Evolutionary conservation across 345 rosid genomes (phyloP).

Genomic region (Isatis tinctoria): DNA sequence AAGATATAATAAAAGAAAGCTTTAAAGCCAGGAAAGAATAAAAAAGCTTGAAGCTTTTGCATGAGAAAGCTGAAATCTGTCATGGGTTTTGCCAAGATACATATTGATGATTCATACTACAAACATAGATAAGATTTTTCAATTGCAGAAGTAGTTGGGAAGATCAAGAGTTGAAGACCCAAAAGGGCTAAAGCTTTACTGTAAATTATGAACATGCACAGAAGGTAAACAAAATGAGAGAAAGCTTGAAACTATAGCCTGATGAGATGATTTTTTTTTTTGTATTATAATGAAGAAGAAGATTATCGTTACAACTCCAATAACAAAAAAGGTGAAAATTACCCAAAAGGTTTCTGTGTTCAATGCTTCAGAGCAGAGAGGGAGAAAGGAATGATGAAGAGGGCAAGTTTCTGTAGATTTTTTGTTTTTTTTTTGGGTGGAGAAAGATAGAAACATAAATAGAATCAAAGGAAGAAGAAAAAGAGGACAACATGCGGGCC

Average conservation of each 20-base stretch:
- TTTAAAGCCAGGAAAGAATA: too few relatives aligned
- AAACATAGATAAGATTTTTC: neutral
- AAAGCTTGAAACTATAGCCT: neutral
- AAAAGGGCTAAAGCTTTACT: neutral
- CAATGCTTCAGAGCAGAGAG: neutral
- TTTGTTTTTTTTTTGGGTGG: neutral
- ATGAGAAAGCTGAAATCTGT: neutral
- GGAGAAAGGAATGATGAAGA: neutral
- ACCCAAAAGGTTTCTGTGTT: conserved; percentile 13
- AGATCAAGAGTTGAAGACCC: neutral
- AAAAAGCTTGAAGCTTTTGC: neutral
- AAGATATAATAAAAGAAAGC: neutral
- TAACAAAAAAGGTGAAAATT: neutral
- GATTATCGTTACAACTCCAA: neutral
- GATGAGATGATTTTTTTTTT: neutral
- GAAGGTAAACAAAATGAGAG: neutral
- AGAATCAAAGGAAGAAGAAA: conserved; percentile 11
- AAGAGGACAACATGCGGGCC: conserved; percentile 29
- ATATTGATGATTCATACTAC: neutral
- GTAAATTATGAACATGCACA: conserved; percentile 1
- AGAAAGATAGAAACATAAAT: conserved; percentile 16
- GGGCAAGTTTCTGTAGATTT: neutral
- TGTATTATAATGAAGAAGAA: neutral
- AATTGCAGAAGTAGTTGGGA: neutral
- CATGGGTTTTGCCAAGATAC: conserved; percentile 1